Conservation (phyloP, 805 yeast genomes). For the Starmerella stigmatis region DNA sequence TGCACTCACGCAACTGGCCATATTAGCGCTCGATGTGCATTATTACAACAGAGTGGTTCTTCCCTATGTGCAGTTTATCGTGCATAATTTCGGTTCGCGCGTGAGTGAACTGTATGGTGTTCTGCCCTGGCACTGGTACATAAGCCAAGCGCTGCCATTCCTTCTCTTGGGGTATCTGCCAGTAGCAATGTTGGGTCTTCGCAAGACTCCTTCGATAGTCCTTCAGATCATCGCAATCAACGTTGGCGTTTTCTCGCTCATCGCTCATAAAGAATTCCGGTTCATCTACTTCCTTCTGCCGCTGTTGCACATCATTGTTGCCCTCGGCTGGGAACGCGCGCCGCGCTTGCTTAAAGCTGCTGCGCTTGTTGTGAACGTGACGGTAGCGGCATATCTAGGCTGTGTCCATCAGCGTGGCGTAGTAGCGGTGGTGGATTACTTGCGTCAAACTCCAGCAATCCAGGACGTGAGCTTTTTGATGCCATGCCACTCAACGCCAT, state of each 20-base stretch:
- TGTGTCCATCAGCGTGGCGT: constrained; percentile 81
- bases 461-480: constrained; percentile 67
- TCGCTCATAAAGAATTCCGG: constrained; percentile 83
- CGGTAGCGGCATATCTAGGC: constrained; percentile 44
- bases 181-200: constrained; percentile 13
- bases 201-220: constrained; percentile 1
- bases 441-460: constrained; percentile 37
- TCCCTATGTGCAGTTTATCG: constrained; percentile 16
- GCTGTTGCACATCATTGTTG: constrained; percentile 44
- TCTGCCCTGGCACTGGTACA: constrained; percentile 75
- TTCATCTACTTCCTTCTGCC: constrained; percentile 84
- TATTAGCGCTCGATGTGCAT: constrained; percentile 7
- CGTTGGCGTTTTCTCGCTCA: constrained; percentile 46
- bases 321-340: constrained; percentile 26
- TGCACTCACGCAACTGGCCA: constrained; percentile 3
- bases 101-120: constrained; percentile 48
- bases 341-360: not conserved
- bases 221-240: constrained; percentile 34
- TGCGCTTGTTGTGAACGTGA: constrained; percentile 31
- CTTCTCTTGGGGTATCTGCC: constrained; percentile 60
- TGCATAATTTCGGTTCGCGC: constrained; percentile 15
- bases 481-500: constrained; percentile 97
- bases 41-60: constrained; percentile 3
- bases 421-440: constrained; percentile 48
- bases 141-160: constrained; percentile 74